phyloP scores from a whole-genome alignment of 1,284 basidiomycete genomes.

The Omphalotus olearius region DNA sequence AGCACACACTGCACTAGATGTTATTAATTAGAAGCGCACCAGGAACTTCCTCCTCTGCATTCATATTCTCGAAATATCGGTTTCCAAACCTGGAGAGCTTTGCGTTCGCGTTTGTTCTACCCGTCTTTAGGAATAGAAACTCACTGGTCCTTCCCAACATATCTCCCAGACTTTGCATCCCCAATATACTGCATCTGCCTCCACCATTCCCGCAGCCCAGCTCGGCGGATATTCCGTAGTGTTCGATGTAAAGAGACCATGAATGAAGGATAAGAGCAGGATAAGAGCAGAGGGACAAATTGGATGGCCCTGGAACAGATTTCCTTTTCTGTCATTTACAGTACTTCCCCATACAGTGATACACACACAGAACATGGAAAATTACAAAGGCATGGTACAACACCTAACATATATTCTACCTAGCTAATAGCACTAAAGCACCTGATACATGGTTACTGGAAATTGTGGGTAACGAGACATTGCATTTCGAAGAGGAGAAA shows the following conservation, averaged over 20 bases:
- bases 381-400: slow-evolving; percentile 6
- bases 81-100: slow-evolving; percentile 70
- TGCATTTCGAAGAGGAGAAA: background rate
- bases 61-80: slow-evolving; percentile 87
- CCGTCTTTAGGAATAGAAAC: slow-evolving; percentile 26
- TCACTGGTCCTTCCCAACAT: slow-evolving; percentile 81
- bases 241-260: slow-evolving; percentile 78
- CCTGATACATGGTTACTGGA: slow-evolving; percentile 9
- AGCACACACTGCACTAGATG: background rate
- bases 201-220: slow-evolving; percentile 82
- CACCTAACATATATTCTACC: slow-evolving; percentile 7
- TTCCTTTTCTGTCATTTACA: slow-evolving; percentile 8
- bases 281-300: background rate
- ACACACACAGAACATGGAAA: background rate
- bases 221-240: slow-evolving; percentile 68
- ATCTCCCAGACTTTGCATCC: slow-evolving; percentile 82
- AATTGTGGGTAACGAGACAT: background rate
- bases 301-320: background rate
- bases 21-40: slow-evolving; percentile 42
- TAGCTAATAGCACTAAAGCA: slow-evolving; percentile 10
- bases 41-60: slow-evolving; percentile 81
- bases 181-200: slow-evolving; percentile 85
- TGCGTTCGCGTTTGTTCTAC: slow-evolving; percentile 1
- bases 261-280: slow-evolving; percentile 15
- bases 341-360: background rate